phyloP scores from a whole-genome alignment of 75 land plant genomes.

The Pinus albicaulis region DNA sequence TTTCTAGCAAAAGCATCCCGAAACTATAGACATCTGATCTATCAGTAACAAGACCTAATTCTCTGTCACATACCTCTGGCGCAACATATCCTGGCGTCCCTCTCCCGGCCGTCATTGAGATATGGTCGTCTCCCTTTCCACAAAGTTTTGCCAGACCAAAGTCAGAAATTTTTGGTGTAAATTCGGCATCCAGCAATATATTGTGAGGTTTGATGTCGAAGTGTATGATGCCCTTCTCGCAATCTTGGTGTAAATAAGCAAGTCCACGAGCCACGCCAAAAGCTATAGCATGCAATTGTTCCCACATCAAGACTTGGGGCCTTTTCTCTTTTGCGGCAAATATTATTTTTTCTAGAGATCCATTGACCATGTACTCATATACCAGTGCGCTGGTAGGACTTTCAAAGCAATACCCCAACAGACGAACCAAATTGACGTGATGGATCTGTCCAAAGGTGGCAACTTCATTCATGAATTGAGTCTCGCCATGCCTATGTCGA shows the following conservation, averaged over 20 bases:
- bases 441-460: too few species aligned
- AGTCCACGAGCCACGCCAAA: conserved; percentile 51
- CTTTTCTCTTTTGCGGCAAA: background rate
- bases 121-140: background rate
- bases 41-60: too few species aligned
- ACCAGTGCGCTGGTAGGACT: background rate
- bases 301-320: conserved; percentile 8
- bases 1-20: too few species aligned
- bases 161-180: conserved; percentile 58
- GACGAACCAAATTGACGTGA: too few species aligned
- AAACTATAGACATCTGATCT: too few species aligned
- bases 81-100: background rate
- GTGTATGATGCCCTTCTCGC: conserved; percentile 49
- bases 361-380: conserved; percentile 1
- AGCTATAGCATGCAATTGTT: conserved; percentile 40
- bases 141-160: conserved; percentile 38
- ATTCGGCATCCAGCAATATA: conserved; percentile 45
- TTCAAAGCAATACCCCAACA: too few species aligned
- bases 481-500: background rate
- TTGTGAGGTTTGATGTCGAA: conserved; percentile 69
- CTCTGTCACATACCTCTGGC: too few species aligned
- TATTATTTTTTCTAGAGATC: background rate
- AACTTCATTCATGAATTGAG: too few species aligned
- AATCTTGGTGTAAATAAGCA: conserved; percentile 54
- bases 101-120: background rate